phyloP scores from a whole-genome alignment of 1,284 basidiomycete genomes.

The Trichosporon ovoides region DNA sequence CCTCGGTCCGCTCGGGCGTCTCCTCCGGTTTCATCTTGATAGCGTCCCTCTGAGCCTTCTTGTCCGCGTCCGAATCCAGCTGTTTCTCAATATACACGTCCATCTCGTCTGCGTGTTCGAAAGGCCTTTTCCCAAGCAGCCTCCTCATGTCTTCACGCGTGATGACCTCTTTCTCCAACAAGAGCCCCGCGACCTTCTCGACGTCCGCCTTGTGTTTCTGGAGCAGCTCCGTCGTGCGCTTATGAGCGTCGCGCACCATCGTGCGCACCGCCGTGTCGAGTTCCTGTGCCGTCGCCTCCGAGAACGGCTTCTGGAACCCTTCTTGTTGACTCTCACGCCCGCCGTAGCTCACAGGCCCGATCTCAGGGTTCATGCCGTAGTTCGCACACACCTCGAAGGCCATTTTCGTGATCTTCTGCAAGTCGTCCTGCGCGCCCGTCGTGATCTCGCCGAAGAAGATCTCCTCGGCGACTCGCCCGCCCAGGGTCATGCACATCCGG shows the following conservation, averaged over 20 bases:
- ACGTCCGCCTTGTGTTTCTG: constrained; percentile 79
- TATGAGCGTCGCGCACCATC: constrained; percentile 87
- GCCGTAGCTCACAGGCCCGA: constrained; percentile 94
- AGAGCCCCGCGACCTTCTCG: constrained; percentile 84
- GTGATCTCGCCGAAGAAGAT: constrained; percentile 97
- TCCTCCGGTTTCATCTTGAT: constrained; percentile 3
- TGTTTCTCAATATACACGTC: constrained; percentile 76
- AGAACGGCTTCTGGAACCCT: constrained; percentile 94
- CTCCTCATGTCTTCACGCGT: constrained; percentile 58
- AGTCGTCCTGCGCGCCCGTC: constrained; percentile 93
- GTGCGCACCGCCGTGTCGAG: constrained; percentile 83
- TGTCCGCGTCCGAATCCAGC: constrained; percentile 31
- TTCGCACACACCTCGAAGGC: constrained; percentile 89
- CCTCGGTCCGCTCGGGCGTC: neutral
- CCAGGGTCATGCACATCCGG: constrained; percentile 97
- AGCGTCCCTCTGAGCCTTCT: constrained; percentile 19
- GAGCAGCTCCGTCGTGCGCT: constrained; percentile 75
- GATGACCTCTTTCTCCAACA: constrained; percentile 92
- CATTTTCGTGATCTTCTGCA: constrained; percentile 97
- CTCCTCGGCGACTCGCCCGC: constrained; percentile 95
- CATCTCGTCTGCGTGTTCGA: constrained; percentile 74
- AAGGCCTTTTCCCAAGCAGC: constrained; percentile 37
- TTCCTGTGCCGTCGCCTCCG: constrained; percentile 92
- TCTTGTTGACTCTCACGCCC: constrained; percentile 76
- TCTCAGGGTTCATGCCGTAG: constrained; percentile 91